Conservation (phyloP, 176 grass and related monocot species). For the Ampelocalamus luodianensis region DNA sequence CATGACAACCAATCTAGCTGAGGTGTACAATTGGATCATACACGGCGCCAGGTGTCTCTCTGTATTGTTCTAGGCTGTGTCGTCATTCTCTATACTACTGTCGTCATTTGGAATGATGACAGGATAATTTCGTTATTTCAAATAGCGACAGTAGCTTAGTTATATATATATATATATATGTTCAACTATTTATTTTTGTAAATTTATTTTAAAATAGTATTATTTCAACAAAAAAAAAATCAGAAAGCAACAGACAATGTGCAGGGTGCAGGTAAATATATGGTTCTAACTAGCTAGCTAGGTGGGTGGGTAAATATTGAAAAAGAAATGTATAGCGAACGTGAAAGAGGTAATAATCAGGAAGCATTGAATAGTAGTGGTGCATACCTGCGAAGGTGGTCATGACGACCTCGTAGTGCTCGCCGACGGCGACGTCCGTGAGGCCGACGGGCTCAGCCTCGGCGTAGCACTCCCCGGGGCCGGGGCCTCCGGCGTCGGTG, state of each 20-base stretch:
- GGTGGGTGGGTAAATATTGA: not conserved
- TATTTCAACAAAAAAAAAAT: not conserved
- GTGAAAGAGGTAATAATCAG: not conserved
- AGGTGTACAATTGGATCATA: too few relatives aligned
- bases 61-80: too few relatives aligned
- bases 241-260: slow-evolving; percentile 6
- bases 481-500: not conserved
- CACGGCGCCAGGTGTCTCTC: too few relatives aligned
- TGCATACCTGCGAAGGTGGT: slow-evolving; percentile 90
- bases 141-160: too few relatives aligned
- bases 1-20: too few relatives aligned
- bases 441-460: slow-evolving; percentile 64
- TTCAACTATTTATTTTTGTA: too few relatives aligned
- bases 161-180: too few relatives aligned
- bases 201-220: too few relatives aligned
- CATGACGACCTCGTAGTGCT: slow-evolving; percentile 84
- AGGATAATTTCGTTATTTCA: too few relatives aligned
- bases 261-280: slow-evolving; percentile 1
- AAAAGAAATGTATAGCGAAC: not conserved
- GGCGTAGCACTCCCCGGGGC: slow-evolving; percentile 4
- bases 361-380: not conserved
- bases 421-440: slow-evolving; percentile 72
- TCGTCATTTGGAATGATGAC: too few relatives aligned
- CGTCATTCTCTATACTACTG: too few relatives aligned
- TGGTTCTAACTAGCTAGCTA: not conserved